Conservation (phyloP, 257 asterid genomes). For the Lycium ferocissimum region DNA sequence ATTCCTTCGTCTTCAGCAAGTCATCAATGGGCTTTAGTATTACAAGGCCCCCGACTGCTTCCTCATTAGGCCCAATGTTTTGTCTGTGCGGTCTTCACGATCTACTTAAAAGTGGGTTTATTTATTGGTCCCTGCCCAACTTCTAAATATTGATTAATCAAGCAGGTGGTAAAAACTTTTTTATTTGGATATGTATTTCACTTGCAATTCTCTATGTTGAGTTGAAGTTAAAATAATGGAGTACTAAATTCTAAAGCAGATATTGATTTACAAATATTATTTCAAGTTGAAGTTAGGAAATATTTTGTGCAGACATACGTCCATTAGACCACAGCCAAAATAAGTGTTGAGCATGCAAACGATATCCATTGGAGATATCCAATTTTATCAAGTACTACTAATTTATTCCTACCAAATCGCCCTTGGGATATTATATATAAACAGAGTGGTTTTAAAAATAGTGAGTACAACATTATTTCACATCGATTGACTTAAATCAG, state of each 20-base stretch:
- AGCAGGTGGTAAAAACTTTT: too few relatives aligned
- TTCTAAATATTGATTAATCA: not conserved
- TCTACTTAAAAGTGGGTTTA: not conserved
- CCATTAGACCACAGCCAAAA: not conserved
- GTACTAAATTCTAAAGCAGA: not conserved
- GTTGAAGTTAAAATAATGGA: not conserved
- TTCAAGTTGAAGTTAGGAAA: not conserved
- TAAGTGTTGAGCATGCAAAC: not conserved
- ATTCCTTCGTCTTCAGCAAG: not conserved
- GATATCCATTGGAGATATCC: not conserved
- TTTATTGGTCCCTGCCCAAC: not conserved
- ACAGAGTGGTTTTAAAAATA: not conserved
- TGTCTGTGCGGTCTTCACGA: not conserved
- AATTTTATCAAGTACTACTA: not conserved
- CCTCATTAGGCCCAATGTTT: not conserved
- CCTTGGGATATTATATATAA: not conserved
- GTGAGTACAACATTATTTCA: not conserved
- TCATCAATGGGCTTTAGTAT: slow-evolving; percentile 22
- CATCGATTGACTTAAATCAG: not conserved
- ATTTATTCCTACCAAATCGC: not conserved
- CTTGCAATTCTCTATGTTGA: not conserved
- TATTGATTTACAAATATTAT: not conserved
- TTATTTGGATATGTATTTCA: not conserved
- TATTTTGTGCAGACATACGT: not conserved
- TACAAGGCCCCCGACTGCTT: slow-evolving; percentile 23